Evolutionary conservation across 2,329 filamentous ascomycete genomes (phyloP), one percentile per base, ranked within the genome.

Genomic region (Fusarium sp.): DNA sequence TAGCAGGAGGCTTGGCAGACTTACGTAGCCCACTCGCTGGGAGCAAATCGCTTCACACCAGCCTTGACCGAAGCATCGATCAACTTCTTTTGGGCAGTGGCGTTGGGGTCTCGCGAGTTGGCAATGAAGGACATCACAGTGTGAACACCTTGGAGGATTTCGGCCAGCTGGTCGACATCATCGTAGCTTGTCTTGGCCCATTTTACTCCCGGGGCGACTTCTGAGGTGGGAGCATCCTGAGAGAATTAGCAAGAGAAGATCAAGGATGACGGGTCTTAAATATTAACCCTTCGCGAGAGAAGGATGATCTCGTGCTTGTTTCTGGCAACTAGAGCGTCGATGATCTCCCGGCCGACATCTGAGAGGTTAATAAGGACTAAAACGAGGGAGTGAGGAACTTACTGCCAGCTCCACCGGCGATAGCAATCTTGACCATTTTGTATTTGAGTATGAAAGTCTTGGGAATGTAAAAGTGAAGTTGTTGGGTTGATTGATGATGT

Each of bases 31-130:
- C 87, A 93, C 73, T 93, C 92, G 39, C 88, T 89, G 1, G 90
- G 89, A 14, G 92, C 83, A 81, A 91, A 91, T 6, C 89, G 85
- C 75, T 90, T 87, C 7, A 92, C 89, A 2, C 89, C 89, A 5
- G 89, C 90, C 8, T 84, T 83, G 18, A 90, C 83, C 24, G 89
- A 85, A 1, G 90, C 91, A 48, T 91, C 86, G 35, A 92, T 86
- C 62, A 92, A 81, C 11, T 86, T 78, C 33, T 70, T 77, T 54
- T 79, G 77, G 5, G 86, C 79, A n/a, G 79, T 78, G 35, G 83
- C 73, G 1, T 76, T 73, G 6, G 76, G 76, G 63, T 84, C 82
- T 0, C 77, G 75, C 3, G 83, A 77, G 2, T 81, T 69, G 6
- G 83, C 73, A 16, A 89, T 76, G 73, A 90, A 91, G 3, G 86